Conservation (phyloP, 164 flowering plant species). For the Platanus orientalis region DNA sequence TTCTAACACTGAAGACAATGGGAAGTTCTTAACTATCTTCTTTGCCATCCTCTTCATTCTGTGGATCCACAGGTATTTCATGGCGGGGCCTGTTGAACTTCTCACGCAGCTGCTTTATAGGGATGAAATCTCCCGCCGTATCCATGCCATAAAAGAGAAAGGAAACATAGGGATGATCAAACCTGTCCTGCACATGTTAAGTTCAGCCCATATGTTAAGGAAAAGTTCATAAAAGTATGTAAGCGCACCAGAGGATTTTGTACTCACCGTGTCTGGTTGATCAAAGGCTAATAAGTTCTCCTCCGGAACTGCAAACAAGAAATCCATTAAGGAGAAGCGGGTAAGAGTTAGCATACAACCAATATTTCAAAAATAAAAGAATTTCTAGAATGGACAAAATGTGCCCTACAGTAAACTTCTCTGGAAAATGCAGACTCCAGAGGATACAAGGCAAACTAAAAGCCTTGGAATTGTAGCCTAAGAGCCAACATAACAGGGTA, state of each 20-base stretch:
- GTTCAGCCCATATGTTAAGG: neutral
- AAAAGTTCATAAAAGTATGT: neutral
- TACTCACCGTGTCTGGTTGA: constrained; percentile 64
- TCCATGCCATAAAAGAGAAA: constrained; percentile 85
- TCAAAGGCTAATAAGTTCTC: constrained; percentile 72
- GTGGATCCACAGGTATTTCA: constrained; percentile 63
- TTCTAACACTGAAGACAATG: no score
- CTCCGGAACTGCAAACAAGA: constrained; percentile 69
- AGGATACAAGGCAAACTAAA: no score
- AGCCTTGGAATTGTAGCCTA: neutral
- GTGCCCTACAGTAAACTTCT: neutral
- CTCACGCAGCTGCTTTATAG: constrained; percentile 83
- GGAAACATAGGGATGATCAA: constrained; percentile 88
- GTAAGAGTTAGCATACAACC: neutral
- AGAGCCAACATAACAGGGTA: neutral
- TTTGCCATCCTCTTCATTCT: constrained; percentile 36
- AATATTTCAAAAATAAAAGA: neutral
- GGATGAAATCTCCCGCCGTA: constrained; percentile 87
- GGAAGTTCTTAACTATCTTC: constrained; percentile 18
- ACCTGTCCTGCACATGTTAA: constrained; percentile 54
- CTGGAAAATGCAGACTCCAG: no score
- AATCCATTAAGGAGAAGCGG: neutral
- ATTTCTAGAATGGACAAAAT: neutral
- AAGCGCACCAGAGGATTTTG: neutral
- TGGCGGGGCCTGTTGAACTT: constrained; percentile 81